Base-by-base conservation (phyloP, 2,329 filamentous ascomycete genomes). In the Mycosphaerella sp. region DNA sequence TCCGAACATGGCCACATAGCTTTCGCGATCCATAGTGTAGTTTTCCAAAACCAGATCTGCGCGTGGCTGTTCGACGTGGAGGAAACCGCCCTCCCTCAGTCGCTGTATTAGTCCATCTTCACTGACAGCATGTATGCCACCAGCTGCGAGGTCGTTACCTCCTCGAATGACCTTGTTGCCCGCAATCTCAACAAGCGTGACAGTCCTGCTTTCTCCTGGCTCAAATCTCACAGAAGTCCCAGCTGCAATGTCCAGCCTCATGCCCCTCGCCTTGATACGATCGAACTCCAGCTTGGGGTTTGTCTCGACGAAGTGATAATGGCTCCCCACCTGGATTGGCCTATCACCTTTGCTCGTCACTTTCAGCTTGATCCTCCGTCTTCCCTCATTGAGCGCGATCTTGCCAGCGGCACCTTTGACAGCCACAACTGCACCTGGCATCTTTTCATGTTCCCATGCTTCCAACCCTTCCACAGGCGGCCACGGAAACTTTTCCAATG, bases 291-390 rank as follows among this genome's bases (percentile, higher is more conserved):
- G 79, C 69, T 88, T 82, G 0, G 90, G 88, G 71, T 97, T 97
- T n/a, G 84, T 86, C 75, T 97, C 92, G 66, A 95, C 83, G 69
- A 97, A 95, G 73, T 96, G 92, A 70, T 95, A 97, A 73, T 97
- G 92, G 32, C 89, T 95, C 32, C 92, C 92, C 56, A 88, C 79
- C 77, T 96, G 91, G 57, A 96, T 86, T 1, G 92, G 92, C 32
- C 92, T 78, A 71, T 97, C 92, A 6, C 92, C 92, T 64, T 81
- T 87, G 71, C 88, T 95, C 59, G 85, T 90, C 40, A 97, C 88
- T 67, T 78, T 83, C 39, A 97, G 74, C 56, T 74, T 79, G 59
- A 91, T 84, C 57, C 91, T 80, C 72, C 81, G 84, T 50, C 89
- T 80, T 39, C 85, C 85, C 63, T 84, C 78, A 68, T 89, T 95